Evolutionary conservation across 306 rosid species (phyloP), one percentile per base, ranked within the genome.

Genomic region (Corylus americana): DNA sequence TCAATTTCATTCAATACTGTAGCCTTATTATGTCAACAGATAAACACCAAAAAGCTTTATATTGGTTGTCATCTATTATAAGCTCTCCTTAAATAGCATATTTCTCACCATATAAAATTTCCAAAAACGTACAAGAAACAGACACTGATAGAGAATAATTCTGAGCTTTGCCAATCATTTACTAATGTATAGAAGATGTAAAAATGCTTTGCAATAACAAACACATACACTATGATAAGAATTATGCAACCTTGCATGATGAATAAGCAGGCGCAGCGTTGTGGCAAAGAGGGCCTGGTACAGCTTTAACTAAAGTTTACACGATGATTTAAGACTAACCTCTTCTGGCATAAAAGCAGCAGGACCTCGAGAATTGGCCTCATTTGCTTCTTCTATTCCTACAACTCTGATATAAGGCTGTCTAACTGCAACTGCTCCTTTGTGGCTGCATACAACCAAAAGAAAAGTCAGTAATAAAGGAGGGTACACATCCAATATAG

Each of bases 351-450:
- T 82, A 86, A 88, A 91, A 69, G 88, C 87, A 57, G 91, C 79
- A 0, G 94, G 91, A 74, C 97, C 95, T 14, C 92, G 87, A 74
- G 98, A 83, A 74, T 88, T 88, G 84, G 88, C 91, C 69, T 90
- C 98, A 78, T 81, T 93, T 81, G 85, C 84, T 74, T 91, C 93
- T 81, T 95, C 99, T 49, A 93, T 93, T 75, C 99, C 99, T 66
- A 92, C 98, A 70, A 95, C 96, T 87, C 99, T 87, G 53, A 95
- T 91, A 79, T 95, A 95, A 72, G 99, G 99, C 76, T 95, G 99
- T 77, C 98, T 88, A 70, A 95, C 82, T n/a, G 98, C 99, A 71
- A 95, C 98, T 25, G 97, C 99, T 82, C 98, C 98, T 86, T 89
- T 93, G 83, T 91, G 88, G 58, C 99, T 95, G 91, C 85, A 82